Conservation (phyloP, 352 stramenopile genomes). For the Globisporangium takayamanum region DNA sequence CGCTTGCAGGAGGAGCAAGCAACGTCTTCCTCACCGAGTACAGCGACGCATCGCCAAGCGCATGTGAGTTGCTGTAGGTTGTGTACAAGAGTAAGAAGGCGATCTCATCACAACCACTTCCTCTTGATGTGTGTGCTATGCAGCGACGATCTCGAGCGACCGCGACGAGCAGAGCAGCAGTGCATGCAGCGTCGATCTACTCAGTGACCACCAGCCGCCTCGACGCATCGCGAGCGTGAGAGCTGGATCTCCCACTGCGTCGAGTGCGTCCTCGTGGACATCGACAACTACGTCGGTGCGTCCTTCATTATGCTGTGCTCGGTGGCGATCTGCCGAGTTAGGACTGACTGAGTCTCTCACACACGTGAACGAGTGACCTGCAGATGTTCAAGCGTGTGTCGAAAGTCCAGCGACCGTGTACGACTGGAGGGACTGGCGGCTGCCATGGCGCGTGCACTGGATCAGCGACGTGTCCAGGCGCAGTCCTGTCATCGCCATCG, state of each 20-base stretch:
- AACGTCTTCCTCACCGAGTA: not conserved
- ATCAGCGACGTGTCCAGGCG: not conserved
- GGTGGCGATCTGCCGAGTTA: not conserved
- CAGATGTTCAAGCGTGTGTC: slow-evolving; percentile 8
- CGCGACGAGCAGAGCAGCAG: too few relatives aligned
- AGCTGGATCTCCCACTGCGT: not conserved
- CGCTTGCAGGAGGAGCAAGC: not conserved
- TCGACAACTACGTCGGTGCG: slow-evolving; percentile 7
- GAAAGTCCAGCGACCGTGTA: slow-evolving; percentile 14
- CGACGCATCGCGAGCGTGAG: not conserved
- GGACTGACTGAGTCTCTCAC: not conserved
- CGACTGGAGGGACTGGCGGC: slow-evolving; percentile 7
- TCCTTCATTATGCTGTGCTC: not conserved
- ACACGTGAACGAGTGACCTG: not conserved
- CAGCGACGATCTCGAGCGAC: too few relatives aligned
- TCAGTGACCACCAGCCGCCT: not conserved
- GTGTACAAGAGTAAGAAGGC: too few relatives aligned
- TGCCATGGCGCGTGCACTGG: not conserved
- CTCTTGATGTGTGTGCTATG: too few relatives aligned
- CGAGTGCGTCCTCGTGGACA: slow-evolving; percentile 6
- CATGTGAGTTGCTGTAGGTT: not conserved
- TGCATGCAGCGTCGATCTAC: not conserved
- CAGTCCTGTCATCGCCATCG: not conserved
- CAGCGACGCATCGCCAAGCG: not conserved
- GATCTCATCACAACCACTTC: too few relatives aligned